Evolutionary conservation across 768 basidiomycete species (phyloP).

Genomic region (Saitozyma podzolica): DNA sequence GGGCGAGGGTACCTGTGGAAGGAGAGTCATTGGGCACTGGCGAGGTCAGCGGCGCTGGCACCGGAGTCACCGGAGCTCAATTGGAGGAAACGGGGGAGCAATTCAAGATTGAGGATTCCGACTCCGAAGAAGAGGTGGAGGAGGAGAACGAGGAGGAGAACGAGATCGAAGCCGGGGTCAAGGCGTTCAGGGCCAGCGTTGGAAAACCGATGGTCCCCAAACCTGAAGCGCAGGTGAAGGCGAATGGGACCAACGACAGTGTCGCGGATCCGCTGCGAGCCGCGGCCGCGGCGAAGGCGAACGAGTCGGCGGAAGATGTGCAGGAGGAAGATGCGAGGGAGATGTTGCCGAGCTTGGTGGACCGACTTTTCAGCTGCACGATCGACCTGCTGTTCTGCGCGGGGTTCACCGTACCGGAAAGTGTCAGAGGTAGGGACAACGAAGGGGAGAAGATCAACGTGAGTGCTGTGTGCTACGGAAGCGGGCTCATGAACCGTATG

Average conservation of each 20-base stretch:
- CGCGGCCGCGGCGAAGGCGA: background rate
- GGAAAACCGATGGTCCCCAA: conserved; percentile 23
- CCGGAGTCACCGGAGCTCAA: conserved; percentile 17
- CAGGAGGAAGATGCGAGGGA: conserved; percentile 51
- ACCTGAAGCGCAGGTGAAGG: background rate
- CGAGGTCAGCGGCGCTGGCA: conserved; percentile 50
- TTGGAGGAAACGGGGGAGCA: conserved; percentile 24
- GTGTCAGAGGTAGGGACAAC: conserved; percentile 29
- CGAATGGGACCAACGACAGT: background rate
- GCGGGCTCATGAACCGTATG: background rate
- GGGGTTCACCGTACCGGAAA: conserved; percentile 80
- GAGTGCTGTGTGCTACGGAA: conserved; percentile 8
- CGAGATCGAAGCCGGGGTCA: conserved; percentile 23
- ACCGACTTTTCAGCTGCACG: conserved; percentile 73
- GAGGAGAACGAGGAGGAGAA: conserved; percentile 22
- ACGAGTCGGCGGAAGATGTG: background rate
- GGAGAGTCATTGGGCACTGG: conserved; percentile 52
- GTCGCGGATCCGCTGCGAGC: conserved; percentile 2
- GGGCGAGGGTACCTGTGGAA: conserved; percentile 59
- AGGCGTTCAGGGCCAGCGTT: conserved; percentile 37
- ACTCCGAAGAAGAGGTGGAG: conserved; percentile 28
- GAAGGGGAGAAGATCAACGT: conserved; percentile 52
- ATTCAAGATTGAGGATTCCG: conserved; percentile 47
- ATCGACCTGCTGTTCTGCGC: conserved; percentile 90
- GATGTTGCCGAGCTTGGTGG: conserved; percentile 72